Evolutionary conservation across 495 filamentous ascomycete species (phyloP).

Genomic region (Penicillium crystallinum): DNA sequence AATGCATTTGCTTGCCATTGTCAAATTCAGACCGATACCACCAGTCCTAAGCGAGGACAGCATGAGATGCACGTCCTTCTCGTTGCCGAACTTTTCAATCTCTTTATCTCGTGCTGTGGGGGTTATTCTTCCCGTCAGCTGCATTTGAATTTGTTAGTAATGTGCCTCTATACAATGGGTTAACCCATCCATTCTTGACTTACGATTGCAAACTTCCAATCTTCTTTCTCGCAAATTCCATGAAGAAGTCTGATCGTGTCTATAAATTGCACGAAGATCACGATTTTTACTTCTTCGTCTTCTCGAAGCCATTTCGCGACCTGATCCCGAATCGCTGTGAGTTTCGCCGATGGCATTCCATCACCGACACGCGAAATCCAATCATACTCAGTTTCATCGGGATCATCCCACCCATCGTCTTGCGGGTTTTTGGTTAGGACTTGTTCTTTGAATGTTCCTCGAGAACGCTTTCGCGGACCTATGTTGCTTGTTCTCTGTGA

Average conservation of each 20-base stretch:
- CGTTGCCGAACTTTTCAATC: slow-evolving; percentile 25
- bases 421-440: neutral
- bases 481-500: neutral
- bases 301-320: slow-evolving; percentile 31
- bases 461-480: neutral
- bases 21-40: slow-evolving; percentile 48
- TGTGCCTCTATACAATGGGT: neutral
- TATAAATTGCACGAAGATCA: slow-evolving; percentile 39
- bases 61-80: slow-evolving; percentile 28
- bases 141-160: neutral
- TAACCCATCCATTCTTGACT: slow-evolving; percentile 1
- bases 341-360: slow-evolving; percentile 25
- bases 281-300: slow-evolving; percentile 31
- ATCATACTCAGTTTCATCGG: slow-evolving; percentile 11
- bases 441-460: neutral
- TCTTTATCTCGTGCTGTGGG: slow-evolving; percentile 19
- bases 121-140: slow-evolving; percentile 32
- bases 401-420: slow-evolving; percentile 4
- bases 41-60: slow-evolving; percentile 45
- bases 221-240: slow-evolving; percentile 19
- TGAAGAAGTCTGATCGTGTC: slow-evolving; percentile 26
- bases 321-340: slow-evolving; percentile 22
- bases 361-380: slow-evolving; percentile 22
- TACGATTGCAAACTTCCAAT: slow-evolving; percentile 25
- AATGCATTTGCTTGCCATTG: slow-evolving; percentile 53